These are phyloP conservation scores for Tricholoma flavovirens DNA, from an alignment of 768 basidiomycete species.

Conservation along the genomic window DNA sequence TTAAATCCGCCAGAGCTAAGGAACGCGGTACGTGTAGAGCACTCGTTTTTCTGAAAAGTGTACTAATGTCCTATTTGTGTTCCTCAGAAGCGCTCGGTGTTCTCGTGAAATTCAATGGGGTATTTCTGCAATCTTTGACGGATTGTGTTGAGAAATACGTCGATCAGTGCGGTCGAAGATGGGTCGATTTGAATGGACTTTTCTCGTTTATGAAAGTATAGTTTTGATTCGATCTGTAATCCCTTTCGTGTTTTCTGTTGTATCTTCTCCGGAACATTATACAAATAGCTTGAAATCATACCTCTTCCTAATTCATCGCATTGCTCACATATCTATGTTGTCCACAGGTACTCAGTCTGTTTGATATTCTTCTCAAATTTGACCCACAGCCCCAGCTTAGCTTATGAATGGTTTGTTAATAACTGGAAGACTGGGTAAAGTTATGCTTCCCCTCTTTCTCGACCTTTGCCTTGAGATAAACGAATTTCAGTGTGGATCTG, in stretches of 20 bases:
- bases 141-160: slow-evolving; percentile 71
- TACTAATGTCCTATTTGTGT: background rate
- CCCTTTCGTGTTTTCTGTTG: background rate
- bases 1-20: slow-evolving; percentile 44
- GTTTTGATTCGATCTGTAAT: background rate
- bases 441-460: no score
- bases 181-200: slow-evolving; percentile 75
- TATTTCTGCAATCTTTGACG: slow-evolving; percentile 46
- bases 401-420: no score
- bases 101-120: slow-evolving; percentile 44
- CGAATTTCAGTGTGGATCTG: no score
- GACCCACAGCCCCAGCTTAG: no score
- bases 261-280: background rate
- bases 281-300: no score
- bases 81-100: slow-evolving; percentile 49
- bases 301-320: no score
- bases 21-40: slow-evolving; percentile 30
- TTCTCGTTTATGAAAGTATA: slow-evolving; percentile 79
- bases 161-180: slow-evolving; percentile 82
- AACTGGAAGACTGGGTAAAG: no score
- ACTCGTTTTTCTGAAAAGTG: background rate
- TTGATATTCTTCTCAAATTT: no score
- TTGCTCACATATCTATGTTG: no score
- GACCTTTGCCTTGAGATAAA: no score
- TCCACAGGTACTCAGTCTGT: no score